Conservation (phyloP, 2,329 filamentous ascomycete species). For the Epicoccum nigrum region DNA sequence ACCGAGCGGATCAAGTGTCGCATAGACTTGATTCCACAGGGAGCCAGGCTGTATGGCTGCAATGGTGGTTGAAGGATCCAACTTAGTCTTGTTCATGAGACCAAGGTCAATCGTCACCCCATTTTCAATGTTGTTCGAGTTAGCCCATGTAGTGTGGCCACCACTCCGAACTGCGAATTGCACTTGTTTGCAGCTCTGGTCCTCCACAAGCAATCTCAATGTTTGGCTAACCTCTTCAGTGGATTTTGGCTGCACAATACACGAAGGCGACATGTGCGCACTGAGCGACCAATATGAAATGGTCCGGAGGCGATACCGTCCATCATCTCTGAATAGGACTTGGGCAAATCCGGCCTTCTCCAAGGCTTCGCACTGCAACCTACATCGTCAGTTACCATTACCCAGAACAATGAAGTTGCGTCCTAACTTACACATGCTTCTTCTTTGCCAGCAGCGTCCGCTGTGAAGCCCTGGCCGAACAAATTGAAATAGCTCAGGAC, state of each 20-base stretch:
- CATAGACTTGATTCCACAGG: slow-evolving; percentile 47
- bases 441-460: background rate
- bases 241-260: slow-evolving; percentile 38
- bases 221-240: slow-evolving; percentile 33
- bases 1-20: slow-evolving; percentile 20
- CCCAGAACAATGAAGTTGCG: background rate
- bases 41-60: slow-evolving; percentile 35
- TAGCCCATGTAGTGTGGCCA: slow-evolving; percentile 36
- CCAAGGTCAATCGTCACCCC: slow-evolving; percentile 40
- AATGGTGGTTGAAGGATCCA: slow-evolving; percentile 15
- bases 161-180: slow-evolving; percentile 39
- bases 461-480: too few species aligned
- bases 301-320: slow-evolving; percentile 24
- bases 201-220: slow-evolving; percentile 21
- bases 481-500: too few species aligned
- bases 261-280: slow-evolving; percentile 35
- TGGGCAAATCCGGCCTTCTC: slow-evolving; percentile 20
- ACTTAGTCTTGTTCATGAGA: slow-evolving; percentile 27
- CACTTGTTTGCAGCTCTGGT: background rate
- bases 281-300: slow-evolving; percentile 35
- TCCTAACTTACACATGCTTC: background rate
- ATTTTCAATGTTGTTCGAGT: slow-evolving; percentile 35
- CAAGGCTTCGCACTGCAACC: slow-evolving; percentile 25
- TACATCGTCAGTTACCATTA: background rate
- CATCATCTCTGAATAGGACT: slow-evolving; percentile 15